Percentiles rank a stretch among this genome's conserved stretches.
phyloP scores from a whole-genome alignment of 768 basidiomycete species.

The Clathrus columnatus region DNA sequence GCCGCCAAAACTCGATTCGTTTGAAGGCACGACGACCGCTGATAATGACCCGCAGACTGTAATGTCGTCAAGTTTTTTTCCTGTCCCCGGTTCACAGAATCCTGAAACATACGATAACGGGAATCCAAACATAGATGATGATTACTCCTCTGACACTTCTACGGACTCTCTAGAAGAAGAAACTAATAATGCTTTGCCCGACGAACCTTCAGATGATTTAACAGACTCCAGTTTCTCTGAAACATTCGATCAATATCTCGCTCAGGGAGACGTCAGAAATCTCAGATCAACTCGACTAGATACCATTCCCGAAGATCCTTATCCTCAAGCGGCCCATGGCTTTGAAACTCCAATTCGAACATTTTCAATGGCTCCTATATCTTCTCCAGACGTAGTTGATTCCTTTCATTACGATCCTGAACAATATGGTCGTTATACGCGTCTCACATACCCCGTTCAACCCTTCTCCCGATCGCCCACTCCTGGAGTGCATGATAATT shows the following conservation, averaged over 20 bases:
- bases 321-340: not conserved
- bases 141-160: too few relatives aligned
- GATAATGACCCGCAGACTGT: too few relatives aligned
- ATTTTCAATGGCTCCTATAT: not conserved
- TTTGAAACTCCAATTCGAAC: not conserved
- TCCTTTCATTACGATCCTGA: constrained; percentile 9
- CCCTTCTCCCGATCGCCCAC: constrained; percentile 6
- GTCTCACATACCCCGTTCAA: not conserved
- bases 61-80: too few relatives aligned
- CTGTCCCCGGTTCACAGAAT: too few relatives aligned
- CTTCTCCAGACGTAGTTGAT: not conserved
- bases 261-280: not conserved
- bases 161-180: too few relatives aligned
- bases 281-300: not conserved
- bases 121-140: too few relatives aligned
- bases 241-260: not conserved
- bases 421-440: not conserved
- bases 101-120: too few relatives aligned
- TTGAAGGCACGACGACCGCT: not conserved
- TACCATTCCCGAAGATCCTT: not conserved
- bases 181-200: too few relatives aligned
- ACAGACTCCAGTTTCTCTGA: not conserved
- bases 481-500: not conserved
- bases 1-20: not conserved
- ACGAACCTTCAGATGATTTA: not conserved